Conservation (phyloP, 2,329 filamentous ascomycete species). For the Acarospora socialis region DNA sequence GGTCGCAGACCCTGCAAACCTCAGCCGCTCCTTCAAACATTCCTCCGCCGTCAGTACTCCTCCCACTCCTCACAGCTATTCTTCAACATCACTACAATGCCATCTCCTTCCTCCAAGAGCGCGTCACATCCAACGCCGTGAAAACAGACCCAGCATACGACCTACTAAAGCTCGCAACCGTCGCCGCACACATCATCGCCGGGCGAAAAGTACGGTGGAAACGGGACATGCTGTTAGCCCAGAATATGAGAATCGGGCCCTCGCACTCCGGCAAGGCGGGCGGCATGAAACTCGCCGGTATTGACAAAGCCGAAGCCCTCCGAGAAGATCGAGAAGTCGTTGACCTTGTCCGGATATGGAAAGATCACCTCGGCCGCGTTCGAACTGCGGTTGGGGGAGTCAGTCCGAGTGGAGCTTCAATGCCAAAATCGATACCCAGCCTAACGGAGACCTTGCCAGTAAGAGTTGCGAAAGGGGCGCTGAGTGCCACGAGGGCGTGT, state of each 20-base stretch:
- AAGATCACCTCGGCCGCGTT: slow-evolving; percentile 58
- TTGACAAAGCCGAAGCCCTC: slow-evolving; percentile 69
- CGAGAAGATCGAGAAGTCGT: slow-evolving; percentile 75
- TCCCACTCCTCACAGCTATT: slow-evolving; percentile 60
- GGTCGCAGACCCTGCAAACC: too few relatives aligned
- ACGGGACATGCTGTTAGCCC: slow-evolving; percentile 67
- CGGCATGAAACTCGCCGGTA: slow-evolving; percentile 82
- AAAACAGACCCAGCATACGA: slow-evolving; percentile 5
- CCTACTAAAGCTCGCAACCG: slow-evolving; percentile 37
- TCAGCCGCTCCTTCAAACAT: slow-evolving; percentile 62
- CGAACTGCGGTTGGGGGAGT: slow-evolving; percentile 56
- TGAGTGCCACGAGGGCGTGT: slow-evolving; percentile 61
- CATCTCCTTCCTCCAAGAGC: too few relatives aligned
- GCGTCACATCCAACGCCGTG: slow-evolving; percentile 4
- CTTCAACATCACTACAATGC: too few relatives aligned
- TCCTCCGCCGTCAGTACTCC: slow-evolving; percentile 70
- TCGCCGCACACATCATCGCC: slow-evolving; percentile 66
- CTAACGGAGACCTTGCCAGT: slow-evolving; percentile 55
- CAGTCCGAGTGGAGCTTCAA: slow-evolving; percentile 11
- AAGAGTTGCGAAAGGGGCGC: slow-evolving; percentile 52
- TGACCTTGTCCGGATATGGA: slow-evolving; percentile 64
- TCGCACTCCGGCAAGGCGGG: slow-evolving; percentile 55
- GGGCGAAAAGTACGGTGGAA: slow-evolving; percentile 84
- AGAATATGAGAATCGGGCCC: slow-evolving; percentile 72
- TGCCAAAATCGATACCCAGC: slow-evolving; percentile 46